Evolutionary conservation across 2,329 filamentous ascomycete genomes (phyloP).

Genomic region (Trichoderma sp.): DNA sequence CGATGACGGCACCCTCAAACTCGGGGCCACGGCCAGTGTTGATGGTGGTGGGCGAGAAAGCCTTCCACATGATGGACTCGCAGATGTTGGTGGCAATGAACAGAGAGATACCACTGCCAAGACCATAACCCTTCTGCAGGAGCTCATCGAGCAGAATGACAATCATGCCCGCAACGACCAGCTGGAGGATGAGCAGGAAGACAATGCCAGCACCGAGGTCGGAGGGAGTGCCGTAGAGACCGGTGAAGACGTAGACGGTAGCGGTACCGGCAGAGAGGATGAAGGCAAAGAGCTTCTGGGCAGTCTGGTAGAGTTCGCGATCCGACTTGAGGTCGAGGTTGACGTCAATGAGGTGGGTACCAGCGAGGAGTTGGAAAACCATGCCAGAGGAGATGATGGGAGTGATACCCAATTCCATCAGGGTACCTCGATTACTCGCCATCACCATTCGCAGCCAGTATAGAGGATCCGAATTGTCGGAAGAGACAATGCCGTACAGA

Average conservation of each 20-base stretch:
- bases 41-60: conserved; percentile 97
- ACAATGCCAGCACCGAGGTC: conserved; percentile 98
- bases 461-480: conserved; percentile 94
- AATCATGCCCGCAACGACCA: conserved; percentile 95
- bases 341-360: conserved; percentile 99
- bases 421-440: conserved; percentile 93
- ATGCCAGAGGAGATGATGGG: conserved; percentile 99
- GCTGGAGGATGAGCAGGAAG: conserved; percentile 95
- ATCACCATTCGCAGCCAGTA: conserved; percentile 99
- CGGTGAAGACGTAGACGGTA: conserved; percentile 96
- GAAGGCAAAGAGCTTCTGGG: conserved; percentile 97
- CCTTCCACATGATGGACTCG: conserved; percentile 99
- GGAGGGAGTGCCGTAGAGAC: conserved; percentile 93
- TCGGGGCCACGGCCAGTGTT: conserved; percentile 99
- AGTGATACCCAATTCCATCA: conserved; percentile 96
- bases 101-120: conserved; percentile 96
- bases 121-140: conserved; percentile 98
- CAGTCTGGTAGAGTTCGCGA: conserved; percentile 99
- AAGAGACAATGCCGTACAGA: conserved; percentile 97
- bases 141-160: conserved; percentile 99
- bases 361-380: conserved; percentile 99
- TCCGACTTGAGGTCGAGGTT: conserved; percentile 99
- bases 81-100: conserved; percentile 99
- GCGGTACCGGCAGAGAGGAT: conserved; percentile 97
- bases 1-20: conserved; percentile 97